Evolutionary conservation across 257 asterid species (phyloP), one percentile per base, ranked within the genome.

Genomic region (Plectranthus barbatus): DNA sequence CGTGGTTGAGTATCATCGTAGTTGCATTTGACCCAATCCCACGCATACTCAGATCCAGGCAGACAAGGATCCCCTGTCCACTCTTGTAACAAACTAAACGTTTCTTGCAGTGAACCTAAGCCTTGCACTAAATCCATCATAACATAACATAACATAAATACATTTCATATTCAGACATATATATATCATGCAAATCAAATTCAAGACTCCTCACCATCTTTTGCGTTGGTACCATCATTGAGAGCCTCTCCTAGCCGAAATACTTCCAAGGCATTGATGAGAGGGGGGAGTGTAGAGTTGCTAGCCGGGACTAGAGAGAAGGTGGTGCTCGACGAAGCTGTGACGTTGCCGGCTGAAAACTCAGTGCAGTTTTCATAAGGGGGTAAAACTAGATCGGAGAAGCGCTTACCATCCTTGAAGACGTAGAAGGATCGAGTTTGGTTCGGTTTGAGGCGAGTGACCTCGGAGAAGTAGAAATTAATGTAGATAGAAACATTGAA

Each of bases 11-110:
- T 5, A 26, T 26, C 2, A 26, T 26, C 5, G 31, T 26, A 26
- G 31, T 26, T 26, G 31, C 31, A 26, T 5, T 26, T 26, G 31
- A 26, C 31, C 31, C 31, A 26, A 7, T 81, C 88, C 87, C 26
- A 33, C 14, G 0, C 41, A 9, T 36, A 36, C 1, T 3, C 13
- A n/a, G n/a, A n/a, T 3, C 12, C 39, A 36, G 45, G 61, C 4
- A 55, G 61, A 17, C 61, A 86, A 11, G 94, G 94, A 66, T 86
- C 95, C 0, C 90, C 94, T 1, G 64, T 52, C 91, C 87, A 83
- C 0, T 51, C 77, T 68, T 66, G 67, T 31, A 86, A 74, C 33
- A 39, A 57, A 1, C 48, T 66, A 20, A 77, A 86, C 2, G 31
- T 5, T 26, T 26, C 31, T 26, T 26, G 31, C 31, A 26, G 31